Conservation (phyloP, 2,329 filamentous ascomycete species). For the Leptodontidium sp. region DNA sequence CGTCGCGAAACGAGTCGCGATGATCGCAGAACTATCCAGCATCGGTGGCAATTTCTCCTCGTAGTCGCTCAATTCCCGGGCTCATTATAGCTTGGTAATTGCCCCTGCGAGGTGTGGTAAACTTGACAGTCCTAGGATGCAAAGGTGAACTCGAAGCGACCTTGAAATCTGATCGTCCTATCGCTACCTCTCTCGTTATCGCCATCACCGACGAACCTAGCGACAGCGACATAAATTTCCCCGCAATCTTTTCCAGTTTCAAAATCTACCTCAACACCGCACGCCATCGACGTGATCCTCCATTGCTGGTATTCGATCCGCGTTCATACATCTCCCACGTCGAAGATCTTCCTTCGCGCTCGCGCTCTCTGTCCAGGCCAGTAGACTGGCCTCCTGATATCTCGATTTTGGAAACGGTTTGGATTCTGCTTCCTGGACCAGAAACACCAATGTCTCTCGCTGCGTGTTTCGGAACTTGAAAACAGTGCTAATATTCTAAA, state of each 20-base stretch:
- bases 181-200: not conserved
- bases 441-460: not conserved
- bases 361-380: not conserved
- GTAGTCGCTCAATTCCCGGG: no score
- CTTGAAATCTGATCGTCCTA: not conserved
- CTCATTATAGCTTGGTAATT: not conserved
- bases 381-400: not conserved
- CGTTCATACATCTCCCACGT: not conserved
- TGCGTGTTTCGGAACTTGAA: not conserved
- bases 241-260: not conserved
- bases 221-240: not conserved
- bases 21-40: no score
- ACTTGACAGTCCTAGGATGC: not conserved
- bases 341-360: not conserved
- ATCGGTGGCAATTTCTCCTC: no score
- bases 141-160: not conserved
- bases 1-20: not conserved
- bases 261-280: not conserved
- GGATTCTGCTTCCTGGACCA: not conserved
- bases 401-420: not conserved
- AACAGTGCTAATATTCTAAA: not conserved
- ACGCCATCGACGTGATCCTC: not conserved
- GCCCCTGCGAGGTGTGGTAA: not conserved
- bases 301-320: not conserved
- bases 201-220: not conserved